A percentile compares a stretch with the other conserved stretches of the same genome.
These are phyloP conservation scores for Sclerotinia minor DNA, from an alignment of 2,329 filamentous ascomycete species.

Conservation along the genomic window DNA sequence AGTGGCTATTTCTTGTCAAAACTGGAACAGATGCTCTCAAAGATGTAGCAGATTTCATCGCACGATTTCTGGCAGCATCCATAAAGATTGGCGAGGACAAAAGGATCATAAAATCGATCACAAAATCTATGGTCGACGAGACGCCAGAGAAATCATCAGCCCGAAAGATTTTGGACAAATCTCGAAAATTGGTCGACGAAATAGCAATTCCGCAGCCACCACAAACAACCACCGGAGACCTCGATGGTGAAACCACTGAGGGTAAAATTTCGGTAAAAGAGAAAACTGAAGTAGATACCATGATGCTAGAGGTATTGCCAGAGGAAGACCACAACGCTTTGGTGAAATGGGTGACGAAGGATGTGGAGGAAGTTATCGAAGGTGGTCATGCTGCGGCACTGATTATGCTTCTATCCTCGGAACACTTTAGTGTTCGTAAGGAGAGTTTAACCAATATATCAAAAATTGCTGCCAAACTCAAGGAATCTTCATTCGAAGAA, in stretches of 20 bases:
- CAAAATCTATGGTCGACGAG: slow-evolving; percentile 45
- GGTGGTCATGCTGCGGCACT: slow-evolving; percentile 71
- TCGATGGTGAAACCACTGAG: not conserved
- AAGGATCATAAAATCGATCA: slow-evolving; percentile 48
- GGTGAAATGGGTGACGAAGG: slow-evolving; percentile 71
- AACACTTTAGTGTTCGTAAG: slow-evolving; percentile 72
- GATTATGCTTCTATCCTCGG: slow-evolving; percentile 73
- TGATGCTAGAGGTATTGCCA: slow-evolving; percentile 27
- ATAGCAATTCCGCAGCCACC: slow-evolving; percentile 32
- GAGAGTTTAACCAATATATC: slow-evolving; percentile 72
- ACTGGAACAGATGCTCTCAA: slow-evolving; percentile 48
- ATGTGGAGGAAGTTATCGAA: slow-evolving; percentile 75
- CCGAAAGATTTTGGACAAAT: slow-evolving; percentile 34
- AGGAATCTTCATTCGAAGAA: slow-evolving; percentile 71
- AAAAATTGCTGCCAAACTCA: slow-evolving; percentile 62
- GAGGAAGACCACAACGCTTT: slow-evolving; percentile 53
- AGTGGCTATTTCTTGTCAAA: slow-evolving; percentile 68
- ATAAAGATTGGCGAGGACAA: slow-evolving; percentile 54
- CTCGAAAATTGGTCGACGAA: slow-evolving; percentile 36
- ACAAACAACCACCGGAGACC: not conserved
- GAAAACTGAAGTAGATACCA: slow-evolving; percentile 27
- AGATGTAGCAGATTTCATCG: slow-evolving; percentile 58
- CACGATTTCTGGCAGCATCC: slow-evolving; percentile 56
- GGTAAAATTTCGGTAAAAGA: slow-evolving; percentile 27
- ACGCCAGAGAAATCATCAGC: slow-evolving; percentile 45